phyloP scores from a whole-genome alignment of 108 stramenopile species.

The Fragilaria radians region DNA sequence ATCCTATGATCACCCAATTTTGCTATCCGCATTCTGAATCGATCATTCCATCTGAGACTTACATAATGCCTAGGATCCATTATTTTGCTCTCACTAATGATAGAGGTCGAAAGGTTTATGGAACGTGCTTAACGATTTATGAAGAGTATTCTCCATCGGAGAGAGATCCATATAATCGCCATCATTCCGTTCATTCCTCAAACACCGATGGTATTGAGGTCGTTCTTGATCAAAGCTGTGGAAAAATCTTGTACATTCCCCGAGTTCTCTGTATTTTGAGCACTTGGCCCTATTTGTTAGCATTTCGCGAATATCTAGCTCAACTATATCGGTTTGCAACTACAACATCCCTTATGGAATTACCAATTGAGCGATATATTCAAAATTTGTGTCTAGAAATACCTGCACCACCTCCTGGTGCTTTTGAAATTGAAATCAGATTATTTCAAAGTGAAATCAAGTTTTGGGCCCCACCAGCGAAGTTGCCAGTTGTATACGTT shows the following conservation, averaged over 20 bases:
- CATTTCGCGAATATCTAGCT: slow-evolving; percentile 84
- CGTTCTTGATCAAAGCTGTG: slow-evolving; percentile 12
- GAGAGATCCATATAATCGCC: slow-evolving; percentile 2
- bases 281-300: slow-evolving; percentile 90
- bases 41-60: slow-evolving; percentile 49
- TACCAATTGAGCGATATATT: slow-evolving; percentile 94
- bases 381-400: slow-evolving; percentile 92
- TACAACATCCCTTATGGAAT: slow-evolving; percentile 72
- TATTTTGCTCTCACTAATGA: slow-evolving; percentile 83
- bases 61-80: slow-evolving; percentile 72
- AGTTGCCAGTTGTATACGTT: slow-evolving; percentile 91
- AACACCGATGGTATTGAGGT: slow-evolving; percentile 39
- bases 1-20: slow-evolving; percentile 80
- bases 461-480: slow-evolving; percentile 92
- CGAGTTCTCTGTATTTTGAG: slow-evolving; percentile 88
- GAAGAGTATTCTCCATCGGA: slow-evolving; percentile 53
- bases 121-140: slow-evolving; percentile 76
- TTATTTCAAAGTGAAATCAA: slow-evolving; percentile 71
- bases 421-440: slow-evolving; percentile 77
- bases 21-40: slow-evolving; percentile 71
- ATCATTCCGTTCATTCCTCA: slow-evolving; percentile 9
- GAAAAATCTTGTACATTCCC: slow-evolving; percentile 63
- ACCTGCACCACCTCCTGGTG: slow-evolving; percentile 94
- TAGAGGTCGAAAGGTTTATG: slow-evolving; percentile 74
- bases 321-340: slow-evolving; percentile 92